These are phyloP conservation scores for Pulveroboletus sp. DNA, from an alignment of 768 basidiomycete genomes.

Conservation along the genomic window DNA sequence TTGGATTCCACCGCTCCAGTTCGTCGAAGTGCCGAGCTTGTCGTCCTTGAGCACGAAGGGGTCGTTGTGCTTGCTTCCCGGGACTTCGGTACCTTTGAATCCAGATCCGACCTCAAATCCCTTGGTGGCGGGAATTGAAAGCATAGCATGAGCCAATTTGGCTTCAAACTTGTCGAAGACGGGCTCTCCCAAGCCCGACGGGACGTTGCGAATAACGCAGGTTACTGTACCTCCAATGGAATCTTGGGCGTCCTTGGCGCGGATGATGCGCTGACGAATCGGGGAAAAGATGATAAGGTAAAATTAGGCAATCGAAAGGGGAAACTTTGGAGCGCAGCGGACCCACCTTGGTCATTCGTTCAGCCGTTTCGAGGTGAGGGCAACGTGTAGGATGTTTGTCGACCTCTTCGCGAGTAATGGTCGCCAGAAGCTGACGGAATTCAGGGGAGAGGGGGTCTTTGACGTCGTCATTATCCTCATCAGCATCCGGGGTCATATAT, in stretches of 20 bases:
- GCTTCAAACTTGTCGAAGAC: conserved; percentile 99
- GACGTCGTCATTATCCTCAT: conserved; percentile 56
- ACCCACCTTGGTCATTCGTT: conserved; percentile 80
- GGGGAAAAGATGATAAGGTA: conserved; percentile 7
- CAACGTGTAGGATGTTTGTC: conserved; percentile 86
- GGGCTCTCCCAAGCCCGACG: conserved; percentile 92
- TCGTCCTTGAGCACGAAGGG: conserved; percentile 71
- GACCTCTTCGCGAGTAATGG: conserved; percentile 81
- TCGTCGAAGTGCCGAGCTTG: conserved; percentile 76
- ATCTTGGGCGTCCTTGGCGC: conserved; percentile 85
- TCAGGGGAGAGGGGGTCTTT: conserved; percentile 80
- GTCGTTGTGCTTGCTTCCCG: conserved; percentile 93
- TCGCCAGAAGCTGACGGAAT: conserved; percentile 73
- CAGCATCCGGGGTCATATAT: conserved; percentile 39
- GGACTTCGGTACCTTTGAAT: conserved; percentile 90
- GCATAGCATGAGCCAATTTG: conserved; percentile 93
- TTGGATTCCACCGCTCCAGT: conserved; percentile 97
- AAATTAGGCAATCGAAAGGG: conserved; percentile 35
- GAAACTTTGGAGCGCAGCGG: neutral
- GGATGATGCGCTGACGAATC: conserved; percentile 73
- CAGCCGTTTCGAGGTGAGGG: conserved; percentile 84
- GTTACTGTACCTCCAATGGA: conserved; percentile 98
- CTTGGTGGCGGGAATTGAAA: conserved; percentile 98
- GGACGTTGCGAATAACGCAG: conserved; percentile 89
- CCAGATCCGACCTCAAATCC: conserved; percentile 98